These are phyloP conservation scores for Lophiotrema nucula DNA, from an alignment of 495 filamentous ascomycete genomes.

Conservation along the genomic window DNA sequence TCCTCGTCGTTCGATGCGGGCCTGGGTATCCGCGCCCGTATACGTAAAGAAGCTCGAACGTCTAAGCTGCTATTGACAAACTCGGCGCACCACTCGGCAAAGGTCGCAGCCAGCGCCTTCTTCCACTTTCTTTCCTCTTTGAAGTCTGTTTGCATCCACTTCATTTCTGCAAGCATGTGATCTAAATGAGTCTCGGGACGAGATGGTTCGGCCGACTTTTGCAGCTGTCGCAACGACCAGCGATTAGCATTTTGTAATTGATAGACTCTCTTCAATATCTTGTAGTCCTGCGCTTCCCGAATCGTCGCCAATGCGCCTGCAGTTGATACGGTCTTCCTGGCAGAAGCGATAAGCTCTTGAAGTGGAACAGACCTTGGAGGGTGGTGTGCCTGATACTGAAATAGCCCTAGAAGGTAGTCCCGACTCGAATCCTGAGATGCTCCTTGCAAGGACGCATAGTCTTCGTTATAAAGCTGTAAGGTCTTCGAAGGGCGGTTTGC, in stretches of 20 bases:
- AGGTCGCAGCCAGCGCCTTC: constrained; percentile 68
- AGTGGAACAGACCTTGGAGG: constrained; percentile 60
- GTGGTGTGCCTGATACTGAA: constrained; percentile 64
- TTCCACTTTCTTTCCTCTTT: constrained; percentile 94
- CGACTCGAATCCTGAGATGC: constrained; percentile 53
- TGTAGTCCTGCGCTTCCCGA: constrained; percentile 79
- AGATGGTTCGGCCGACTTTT: constrained; percentile 73
- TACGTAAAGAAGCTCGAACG: constrained; percentile 63
- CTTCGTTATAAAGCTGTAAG: constrained; percentile 34
- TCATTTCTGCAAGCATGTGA: constrained; percentile 83
- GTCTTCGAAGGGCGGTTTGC: constrained; percentile 11
- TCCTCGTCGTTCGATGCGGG: constrained; percentile 24
- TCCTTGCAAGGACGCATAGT: constrained; percentile 50
- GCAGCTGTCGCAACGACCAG: constrained; percentile 87
- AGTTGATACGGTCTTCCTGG: constrained; percentile 80
- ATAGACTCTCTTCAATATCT: constrained; percentile 79
- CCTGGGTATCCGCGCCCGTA: constrained; percentile 49
- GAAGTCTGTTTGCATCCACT: constrained; percentile 97
- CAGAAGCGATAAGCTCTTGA: constrained; percentile 65
- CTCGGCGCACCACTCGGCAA: constrained; percentile 77
- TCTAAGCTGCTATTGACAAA: constrained; percentile 65
- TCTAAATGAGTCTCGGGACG: constrained; percentile 77
- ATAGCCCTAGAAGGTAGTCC: constrained; percentile 83
- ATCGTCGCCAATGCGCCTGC: constrained; percentile 71
- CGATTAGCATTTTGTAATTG: constrained; percentile 82